phyloP scores from a whole-genome alignment of 495 filamentous ascomycete species.

The Hyaloscypha bicolor region DNA sequence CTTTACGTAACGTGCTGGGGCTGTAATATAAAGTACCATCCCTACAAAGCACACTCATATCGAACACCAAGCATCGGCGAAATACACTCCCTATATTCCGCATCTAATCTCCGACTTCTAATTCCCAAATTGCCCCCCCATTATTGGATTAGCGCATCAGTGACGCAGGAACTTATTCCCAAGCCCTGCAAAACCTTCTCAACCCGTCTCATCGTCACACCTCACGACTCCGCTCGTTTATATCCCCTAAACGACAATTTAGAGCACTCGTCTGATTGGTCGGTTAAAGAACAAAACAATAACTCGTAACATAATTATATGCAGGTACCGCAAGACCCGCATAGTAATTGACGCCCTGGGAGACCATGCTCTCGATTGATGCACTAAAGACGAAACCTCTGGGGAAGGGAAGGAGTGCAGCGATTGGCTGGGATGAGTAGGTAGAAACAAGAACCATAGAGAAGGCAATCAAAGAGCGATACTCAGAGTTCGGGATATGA shows the following conservation, averaged over 20 bases:
- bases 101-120: neutral
- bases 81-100: neutral
- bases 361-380: neutral
- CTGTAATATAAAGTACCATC: too few species aligned
- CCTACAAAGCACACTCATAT: neutral
- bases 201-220: too few species aligned
- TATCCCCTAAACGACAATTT: neutral
- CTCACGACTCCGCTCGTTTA: neutral
- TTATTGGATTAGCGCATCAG: too few species aligned
- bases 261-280: too few species aligned
- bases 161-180: neutral
- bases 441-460: neutral
- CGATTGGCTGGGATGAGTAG: neutral
- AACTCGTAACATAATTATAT: neutral
- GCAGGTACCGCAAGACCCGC: neutral
- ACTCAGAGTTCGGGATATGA: neutral
- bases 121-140: neutral
- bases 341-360: too few species aligned
- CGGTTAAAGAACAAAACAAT: neutral
- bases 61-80: neutral
- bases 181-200: neutral
- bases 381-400: neutral
- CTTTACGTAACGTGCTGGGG: too few species aligned
- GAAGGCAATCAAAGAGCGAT: neutral
- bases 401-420: too few species aligned